phyloP scores from a whole-genome alignment of 2,329 filamentous ascomycete genomes.

The Canariomyces notabilis region DNA sequence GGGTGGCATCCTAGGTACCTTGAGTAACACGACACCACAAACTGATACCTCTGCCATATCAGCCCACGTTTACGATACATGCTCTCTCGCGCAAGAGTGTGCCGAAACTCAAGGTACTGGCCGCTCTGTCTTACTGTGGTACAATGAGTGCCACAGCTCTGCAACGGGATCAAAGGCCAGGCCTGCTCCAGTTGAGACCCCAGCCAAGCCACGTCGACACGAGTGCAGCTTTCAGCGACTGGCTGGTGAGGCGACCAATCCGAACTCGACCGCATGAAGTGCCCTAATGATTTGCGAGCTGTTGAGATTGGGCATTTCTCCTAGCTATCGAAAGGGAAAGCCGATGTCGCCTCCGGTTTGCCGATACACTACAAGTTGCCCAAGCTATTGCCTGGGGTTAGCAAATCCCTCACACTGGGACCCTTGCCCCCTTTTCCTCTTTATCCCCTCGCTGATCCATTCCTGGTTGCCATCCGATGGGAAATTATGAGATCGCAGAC shows the following conservation, averaged over 20 bases:
- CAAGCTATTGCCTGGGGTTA: too few species aligned
- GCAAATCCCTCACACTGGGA: background rate
- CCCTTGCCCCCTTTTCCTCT: background rate
- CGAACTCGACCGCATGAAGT: constrained; percentile 23
- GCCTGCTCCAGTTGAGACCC: constrained; percentile 5
- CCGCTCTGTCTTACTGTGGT: constrained; percentile 21
- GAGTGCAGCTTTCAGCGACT: constrained; percentile 13
- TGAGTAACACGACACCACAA: constrained; percentile 19
- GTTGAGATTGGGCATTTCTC: constrained; percentile 13
- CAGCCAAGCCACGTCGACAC: constrained; percentile 19
- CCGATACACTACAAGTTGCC: too few species aligned
- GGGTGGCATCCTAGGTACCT: constrained; percentile 16
- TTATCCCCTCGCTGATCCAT: background rate
- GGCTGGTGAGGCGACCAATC: constrained; percentile 30
- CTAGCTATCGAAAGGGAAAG: constrained; percentile 1
- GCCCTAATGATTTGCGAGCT: constrained; percentile 20
- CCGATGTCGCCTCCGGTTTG: background rate
- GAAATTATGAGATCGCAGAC: constrained; percentile 8
- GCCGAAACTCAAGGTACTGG: constrained; percentile 9
- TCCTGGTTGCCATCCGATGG: constrained; percentile 9
- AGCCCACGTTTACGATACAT: constrained; percentile 6
- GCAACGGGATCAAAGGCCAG: constrained; percentile 10
- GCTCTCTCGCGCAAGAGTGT: background rate
- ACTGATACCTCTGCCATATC: constrained; percentile 15
- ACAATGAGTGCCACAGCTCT: too few species aligned